Evolutionary conservation across 192 early-diverging fungal species (phyloP).

Genomic region (Rhizoclosmatium sp.): DNA sequence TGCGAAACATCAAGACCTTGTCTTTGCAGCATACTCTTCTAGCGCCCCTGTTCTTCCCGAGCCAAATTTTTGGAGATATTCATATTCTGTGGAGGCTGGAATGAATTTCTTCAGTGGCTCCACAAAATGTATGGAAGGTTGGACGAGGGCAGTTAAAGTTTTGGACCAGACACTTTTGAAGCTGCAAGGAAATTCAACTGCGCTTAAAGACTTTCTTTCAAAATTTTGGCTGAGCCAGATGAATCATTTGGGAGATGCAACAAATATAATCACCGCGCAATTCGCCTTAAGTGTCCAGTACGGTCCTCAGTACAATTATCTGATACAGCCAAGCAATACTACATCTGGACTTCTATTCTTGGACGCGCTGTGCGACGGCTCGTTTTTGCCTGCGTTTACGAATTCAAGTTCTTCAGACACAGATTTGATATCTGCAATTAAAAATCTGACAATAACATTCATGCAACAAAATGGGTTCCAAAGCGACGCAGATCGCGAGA

Average conservation of each 20-base stretch:
- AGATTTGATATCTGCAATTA: constrained; percentile 1
- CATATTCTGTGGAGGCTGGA: constrained; percentile 30
- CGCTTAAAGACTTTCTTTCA: constrained; percentile 10
- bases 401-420: neutral
- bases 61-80: constrained; percentile 31
- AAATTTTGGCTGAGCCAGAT: constrained; percentile 24
- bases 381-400: constrained; percentile 16
- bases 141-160: constrained; percentile 6
- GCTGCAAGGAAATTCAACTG: neutral
- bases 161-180: neutral
- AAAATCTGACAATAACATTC: neutral
- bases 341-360: neutral
- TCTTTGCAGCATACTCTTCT: constrained; percentile 26
- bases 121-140: constrained; percentile 22
- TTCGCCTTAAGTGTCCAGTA: constrained; percentile 28
- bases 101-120: constrained; percentile 1
- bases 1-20: constrained; percentile 10
- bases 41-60: constrained; percentile 22
- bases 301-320: constrained; percentile 3
- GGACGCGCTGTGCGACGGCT: constrained; percentile 16
- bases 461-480: neutral
- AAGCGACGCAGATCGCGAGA: constrained; percentile 1
- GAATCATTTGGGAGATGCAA: neutral
- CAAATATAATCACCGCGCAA: neutral
- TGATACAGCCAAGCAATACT: constrained; percentile 8